Evolutionary conservation across 208 protist species (phyloP), one percentile per base, ranked within the genome.

Genomic region (Wallacemonas sp.): DNA sequence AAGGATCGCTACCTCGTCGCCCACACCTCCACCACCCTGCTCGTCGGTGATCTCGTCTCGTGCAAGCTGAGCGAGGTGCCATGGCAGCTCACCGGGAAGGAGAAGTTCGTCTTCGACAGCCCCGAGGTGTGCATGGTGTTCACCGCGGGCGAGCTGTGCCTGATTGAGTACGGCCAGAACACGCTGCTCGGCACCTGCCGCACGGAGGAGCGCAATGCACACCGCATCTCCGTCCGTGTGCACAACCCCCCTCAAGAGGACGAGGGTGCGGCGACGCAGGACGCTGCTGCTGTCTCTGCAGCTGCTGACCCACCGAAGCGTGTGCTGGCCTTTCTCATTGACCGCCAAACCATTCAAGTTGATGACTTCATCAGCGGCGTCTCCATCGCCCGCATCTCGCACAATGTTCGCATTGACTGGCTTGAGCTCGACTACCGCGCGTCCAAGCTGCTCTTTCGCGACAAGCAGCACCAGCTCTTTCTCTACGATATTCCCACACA

Each of bases 31-130:
- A 86, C 93, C 17, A 98, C 98, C 24, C 84, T 99, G 56, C 84
- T 99, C n/a, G 82, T 98, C 22, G 97, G 96, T 59, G 98, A 99
- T 68, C 64, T 99, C 14, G 82, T 90, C 30, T 96, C 94, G 22
- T 97, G 95, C 80, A 96, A 97, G 71, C 84, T 98, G 17, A 94
- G 80, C 55, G 96, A 99, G 80, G 86, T 98, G 59, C 82, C 89
- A 45, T 98, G 97, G 97, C 75, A 91, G 49, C 69, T 91, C 17
- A 95, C 85, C 26, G 95, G 96, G 17, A 64, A 67, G 9, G 97
- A 99, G 68, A 95, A 93, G 75, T 99, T 98, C 78, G 79, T 96
- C 66, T 99, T 99, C 71, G 95, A 98, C 60, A 98, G 99, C 77
- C 87, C 94, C 46, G 69, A 90, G 59, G 88, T 98, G 27, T 98